Base-by-base conservation (phyloP, 1,139 yeast genomes). In the Yamadazyma kanchanaburiensis region DNA sequence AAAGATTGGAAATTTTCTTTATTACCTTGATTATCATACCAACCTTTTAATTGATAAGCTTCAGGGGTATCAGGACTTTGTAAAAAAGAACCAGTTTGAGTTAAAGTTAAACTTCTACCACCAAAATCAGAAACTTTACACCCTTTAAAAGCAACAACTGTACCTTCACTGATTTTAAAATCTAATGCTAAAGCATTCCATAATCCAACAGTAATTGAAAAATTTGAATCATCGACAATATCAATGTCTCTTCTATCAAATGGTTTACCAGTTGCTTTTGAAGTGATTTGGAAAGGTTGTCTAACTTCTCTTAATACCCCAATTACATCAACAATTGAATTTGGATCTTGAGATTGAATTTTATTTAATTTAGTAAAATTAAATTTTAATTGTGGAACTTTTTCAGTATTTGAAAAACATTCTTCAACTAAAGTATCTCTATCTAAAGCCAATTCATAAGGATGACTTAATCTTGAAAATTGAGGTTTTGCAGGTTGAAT, bases 81-180 rank as follows among this genome's bases (percentile, higher is more conserved):
- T 26, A 78, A 56, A 43, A 91, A 61, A 3, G 86, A 71, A 18
- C 96, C 89, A 9, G 87, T 72, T 40, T 81, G 87, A 13, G 91
- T 77, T 55, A 88, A 73, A 3, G 95, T 82, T 43, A 94, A 68
- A 12, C 87, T 75, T 50, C 91, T 79, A 21, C 97, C 97, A 35
- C 82, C 81, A 55, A 86, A 94, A 52, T 91, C 97, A 35, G 82
- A 79, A 24, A 91, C 85, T 53, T 87, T 82, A 31, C 86, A 91
- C 28, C 94, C 95, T 61, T 91, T 91, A 46, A 89, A 70, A 1
- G 96, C 97, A 29, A 91, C 64, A n/a, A 91, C 91, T 0, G 94
- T 74, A 16, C 95, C 96, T 35, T 70, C 80, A n/a, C 81, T 79
- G 16, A 74, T 58, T 35, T 62, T 67, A 53, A 91, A 94, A 32